These are phyloP conservation scores for Serendipita sp. DNA, from an alignment of 768 basidiomycete species.

Conservation along the genomic window DNA sequence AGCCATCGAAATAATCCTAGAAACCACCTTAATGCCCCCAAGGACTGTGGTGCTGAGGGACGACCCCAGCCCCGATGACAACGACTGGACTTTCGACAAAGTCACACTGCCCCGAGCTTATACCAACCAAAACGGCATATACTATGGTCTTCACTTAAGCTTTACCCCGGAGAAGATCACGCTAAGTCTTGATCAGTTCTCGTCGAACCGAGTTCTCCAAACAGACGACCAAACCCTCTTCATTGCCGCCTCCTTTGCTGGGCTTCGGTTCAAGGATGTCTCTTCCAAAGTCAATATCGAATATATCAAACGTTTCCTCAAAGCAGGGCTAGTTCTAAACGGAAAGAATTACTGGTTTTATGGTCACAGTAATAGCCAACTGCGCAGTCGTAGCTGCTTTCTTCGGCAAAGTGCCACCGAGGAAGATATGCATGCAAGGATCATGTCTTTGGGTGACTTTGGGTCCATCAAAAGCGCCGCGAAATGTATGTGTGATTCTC, in stretches of 20 bases:
- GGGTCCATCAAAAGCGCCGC: slow-evolving; percentile 44
- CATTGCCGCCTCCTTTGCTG: slow-evolving; percentile 36
- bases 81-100: slow-evolving; percentile 34
- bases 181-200: slow-evolving; percentile 33
- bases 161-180: slow-evolving; percentile 36
- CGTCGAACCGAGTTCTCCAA: slow-evolving; percentile 43
- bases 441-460: slow-evolving; percentile 45
- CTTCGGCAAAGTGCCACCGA: slow-evolving; percentile 39
- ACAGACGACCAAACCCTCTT: slow-evolving; percentile 42
- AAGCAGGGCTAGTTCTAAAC: slow-evolving; percentile 40
- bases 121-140: slow-evolving; percentile 27
- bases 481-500: slow-evolving; percentile 30
- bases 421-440: slow-evolving; percentile 38
- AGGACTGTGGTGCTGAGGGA: slow-evolving; percentile 23
- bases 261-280: slow-evolving; percentile 38
- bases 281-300: slow-evolving; percentile 33
- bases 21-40: slow-evolving; percentile 11
- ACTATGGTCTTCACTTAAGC: slow-evolving; percentile 20
- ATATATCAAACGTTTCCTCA: slow-evolving; percentile 41
- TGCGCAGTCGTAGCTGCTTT: slow-evolving; percentile 48
- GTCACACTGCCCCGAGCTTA: slow-evolving; percentile 16
- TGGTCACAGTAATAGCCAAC: slow-evolving; percentile 54
- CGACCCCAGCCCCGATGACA: slow-evolving; percentile 32
- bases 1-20: too few species aligned
- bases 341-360: slow-evolving; percentile 49